Evolutionary conservation across 2,329 filamentous ascomycete genomes (phyloP), one percentile per base, ranked within the genome.

Genomic region (Fusarium napiforme): DNA sequence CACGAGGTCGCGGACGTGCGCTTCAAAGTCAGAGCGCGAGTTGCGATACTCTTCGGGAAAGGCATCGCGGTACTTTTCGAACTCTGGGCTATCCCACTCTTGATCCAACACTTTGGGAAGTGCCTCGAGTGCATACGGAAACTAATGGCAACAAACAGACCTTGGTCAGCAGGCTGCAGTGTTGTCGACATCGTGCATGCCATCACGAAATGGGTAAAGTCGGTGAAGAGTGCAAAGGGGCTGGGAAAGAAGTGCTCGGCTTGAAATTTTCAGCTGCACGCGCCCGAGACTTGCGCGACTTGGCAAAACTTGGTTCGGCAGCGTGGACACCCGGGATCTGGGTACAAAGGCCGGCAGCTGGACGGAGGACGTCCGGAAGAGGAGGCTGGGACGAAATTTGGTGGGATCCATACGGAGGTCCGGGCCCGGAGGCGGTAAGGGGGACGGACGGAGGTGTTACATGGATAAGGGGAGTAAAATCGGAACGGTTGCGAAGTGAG

Each of bases 1-100:
- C 77, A 93, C 92, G 71, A 96, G 87, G 78, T 94, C 91, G 73
- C 87, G 84, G 68, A 94, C 90, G 81, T 95, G 93, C 19, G 87
- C 85, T 73, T 89, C 85, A 64, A 96, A 86, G 28, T 88, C 87
- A 28, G 85, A 83, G 53, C 88, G 89, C 47, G 89, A 89, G 62
- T 84, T 81, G 76, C 87, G 88, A 78, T 90, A 87, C 76, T 92
- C 88, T 26, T 86, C 82, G 10, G 93, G 93, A 78, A 96, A 96
- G 55, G 91, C 91, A 77, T 90, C 85, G 75, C 90, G 90, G 82
- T 94, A 95, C 69, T 86, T 86, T 60, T 86, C 84, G 84, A 96
- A 94, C 46, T 83, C 81, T 40, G 88, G 83, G 57, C 84, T 85
- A 78, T 92, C 85, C 93, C 93, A 96, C 78, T 93, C 86, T 60